phyloP scores from a whole-genome alignment of 2,329 filamentous ascomycete genomes.

The Hortaea werneckii region DNA sequence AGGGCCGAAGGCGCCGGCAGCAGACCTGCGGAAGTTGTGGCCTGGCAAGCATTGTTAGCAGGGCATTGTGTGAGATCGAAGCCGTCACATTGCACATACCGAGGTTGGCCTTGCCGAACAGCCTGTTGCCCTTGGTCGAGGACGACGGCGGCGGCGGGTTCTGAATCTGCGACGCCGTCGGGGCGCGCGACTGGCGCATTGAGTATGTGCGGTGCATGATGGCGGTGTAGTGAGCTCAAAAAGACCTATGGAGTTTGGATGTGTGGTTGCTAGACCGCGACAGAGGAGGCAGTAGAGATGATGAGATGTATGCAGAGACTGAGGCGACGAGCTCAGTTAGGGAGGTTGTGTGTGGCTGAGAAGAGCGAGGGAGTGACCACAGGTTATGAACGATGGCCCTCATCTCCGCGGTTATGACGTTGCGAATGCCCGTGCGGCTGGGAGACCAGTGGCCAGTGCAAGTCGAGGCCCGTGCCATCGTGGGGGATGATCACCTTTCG shows the following conservation, averaged over 20 bases:
- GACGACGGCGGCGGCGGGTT: conserved; percentile 89
- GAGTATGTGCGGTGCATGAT: conserved; percentile 97
- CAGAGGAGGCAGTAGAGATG: neutral
- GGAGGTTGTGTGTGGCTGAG: neutral
- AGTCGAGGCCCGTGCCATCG: neutral
- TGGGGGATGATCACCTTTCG: neutral
- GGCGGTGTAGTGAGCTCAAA: conserved; percentile 8
- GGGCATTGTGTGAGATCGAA: neutral
- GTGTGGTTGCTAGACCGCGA: neutral
- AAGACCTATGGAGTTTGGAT: neutral
- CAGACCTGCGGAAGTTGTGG: conserved; percentile 61
- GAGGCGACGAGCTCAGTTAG: neutral
- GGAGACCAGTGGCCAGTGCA: no score
- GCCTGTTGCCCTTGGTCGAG: conserved; percentile 77
- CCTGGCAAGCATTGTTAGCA: conserved; percentile 34
- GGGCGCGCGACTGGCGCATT: conserved; percentile 94
- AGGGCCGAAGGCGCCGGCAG: conserved; percentile 67
- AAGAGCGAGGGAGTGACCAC: neutral
- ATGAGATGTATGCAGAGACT: neutral
- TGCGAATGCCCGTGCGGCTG: neutral
- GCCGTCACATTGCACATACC: conserved; percentile 46
- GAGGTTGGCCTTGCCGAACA: conserved; percentile 78
- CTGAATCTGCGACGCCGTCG: conserved; percentile 82
- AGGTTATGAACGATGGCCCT: neutral
- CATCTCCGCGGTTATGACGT: neutral